Base-by-base conservation (phyloP, 2,329 filamentous ascomycete genomes). In the Xylariaceae sp. region DNA sequence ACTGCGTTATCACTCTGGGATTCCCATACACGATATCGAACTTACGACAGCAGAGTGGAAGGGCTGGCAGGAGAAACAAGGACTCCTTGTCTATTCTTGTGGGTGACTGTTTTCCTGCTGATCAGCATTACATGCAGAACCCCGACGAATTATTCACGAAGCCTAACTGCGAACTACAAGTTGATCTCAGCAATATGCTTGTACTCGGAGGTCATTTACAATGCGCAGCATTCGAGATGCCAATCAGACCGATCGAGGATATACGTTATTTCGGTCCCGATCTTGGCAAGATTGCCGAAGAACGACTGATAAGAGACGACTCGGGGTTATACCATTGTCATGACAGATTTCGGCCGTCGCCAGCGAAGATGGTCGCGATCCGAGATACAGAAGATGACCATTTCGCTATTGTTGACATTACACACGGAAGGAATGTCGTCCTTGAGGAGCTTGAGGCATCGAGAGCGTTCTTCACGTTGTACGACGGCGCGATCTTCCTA, bases 21-120 rank as follows among this genome's bases (percentile, higher is more conserved):
- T 99, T 99, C 64, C 94, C 94, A 0, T 97, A 96, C 68, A 95
- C 91, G 0, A 96, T 99, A 61, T 88, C 94, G 39, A 97, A 97
- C 69, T 78, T 97, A 51, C 85, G 94, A 8, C 94, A 99, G 72
- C 94, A 99, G 73, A 96, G 91, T 68, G 94, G 94, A 11, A 85
- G 94, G 68, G 94, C 94, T 17, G 94, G 94, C 10, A 84, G 94
- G 60, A 83, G 93, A 61, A 97, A 97, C 71, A 95, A 90, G 69
- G 94, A 99, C 73, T 96, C 92, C 0, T 78, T 99, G 2, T 95
- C 92, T 0, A 85, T 99, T 2, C 78, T 99, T 0, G 85, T 99
- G 0, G 94, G 92, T 2, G 92, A 97, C 70, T 86, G 86, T 64
- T 96, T 94, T 65, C 87, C 92, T 2, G 91, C 90, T 0, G 94